These are phyloP conservation scores for Pleodorina starrii DNA, from an alignment of 139 green algal genomes.

Conservation along the genomic window DNA sequence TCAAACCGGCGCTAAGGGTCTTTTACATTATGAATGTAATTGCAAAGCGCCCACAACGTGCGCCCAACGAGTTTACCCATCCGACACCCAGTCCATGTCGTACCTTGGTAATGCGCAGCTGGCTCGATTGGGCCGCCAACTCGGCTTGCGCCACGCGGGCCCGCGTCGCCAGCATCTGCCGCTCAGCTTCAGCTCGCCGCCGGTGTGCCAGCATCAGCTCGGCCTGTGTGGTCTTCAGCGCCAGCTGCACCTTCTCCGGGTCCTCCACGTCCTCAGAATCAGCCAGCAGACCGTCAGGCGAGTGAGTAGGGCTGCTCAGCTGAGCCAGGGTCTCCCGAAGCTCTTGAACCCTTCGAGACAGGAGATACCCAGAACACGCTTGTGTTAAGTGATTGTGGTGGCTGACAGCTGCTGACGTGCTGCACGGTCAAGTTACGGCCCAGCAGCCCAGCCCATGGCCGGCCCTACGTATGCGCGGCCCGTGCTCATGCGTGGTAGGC, in stretches of 20 bases:
- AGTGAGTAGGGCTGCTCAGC: no score
- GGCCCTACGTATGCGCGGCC: no score
- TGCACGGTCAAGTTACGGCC: no score
- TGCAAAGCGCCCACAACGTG: no score
- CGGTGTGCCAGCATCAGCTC: background rate
- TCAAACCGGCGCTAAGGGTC: no score
- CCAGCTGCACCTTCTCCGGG: background rate
- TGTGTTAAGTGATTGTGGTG: no score
- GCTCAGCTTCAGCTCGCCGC: background rate
- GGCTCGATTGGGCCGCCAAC: background rate
- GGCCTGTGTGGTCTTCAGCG: background rate
- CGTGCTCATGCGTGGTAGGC: no score
- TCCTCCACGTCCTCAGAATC: background rate
- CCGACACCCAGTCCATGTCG: background rate
- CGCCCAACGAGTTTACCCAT: background rate
- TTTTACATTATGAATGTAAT: no score
- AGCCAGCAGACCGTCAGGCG: background rate
- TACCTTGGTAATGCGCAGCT: slow-evolving; percentile 43
- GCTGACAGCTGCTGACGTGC: no score
- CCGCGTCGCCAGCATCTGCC: background rate
- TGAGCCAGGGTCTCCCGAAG: background rate
- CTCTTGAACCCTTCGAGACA: background rate
- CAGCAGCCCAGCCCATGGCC: no score
- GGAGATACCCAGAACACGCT: no score
- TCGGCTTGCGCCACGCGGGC: background rate